A percentile compares a stretch with the other conserved stretches of the same genome.
Evolutionary conservation across 176 grass and related monocot species (phyloP).

Genomic region (Aegilops sharonensis): DNA sequence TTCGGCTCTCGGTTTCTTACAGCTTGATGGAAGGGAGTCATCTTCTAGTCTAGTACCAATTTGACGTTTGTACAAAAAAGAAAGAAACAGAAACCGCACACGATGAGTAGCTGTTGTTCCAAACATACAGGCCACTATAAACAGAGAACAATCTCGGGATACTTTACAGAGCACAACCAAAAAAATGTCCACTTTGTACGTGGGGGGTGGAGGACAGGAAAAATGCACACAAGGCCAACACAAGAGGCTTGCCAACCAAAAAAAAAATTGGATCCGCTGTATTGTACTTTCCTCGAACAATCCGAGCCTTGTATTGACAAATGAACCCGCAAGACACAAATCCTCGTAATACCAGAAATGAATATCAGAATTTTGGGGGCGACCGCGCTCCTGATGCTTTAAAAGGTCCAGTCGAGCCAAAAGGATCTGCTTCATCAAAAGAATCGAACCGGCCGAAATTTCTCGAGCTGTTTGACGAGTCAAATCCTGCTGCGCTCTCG

Average conservation of each 20-base stretch:
- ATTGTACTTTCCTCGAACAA: conserved; percentile 20
- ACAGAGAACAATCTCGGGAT: neutral
- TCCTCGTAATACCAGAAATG: neutral
- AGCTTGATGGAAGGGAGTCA: neutral
- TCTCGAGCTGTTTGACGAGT: conserved; percentile 55
- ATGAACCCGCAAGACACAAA: neutral
- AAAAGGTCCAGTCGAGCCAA: conserved; percentile 87
- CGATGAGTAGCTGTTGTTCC: neutral
- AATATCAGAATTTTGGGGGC: conserved; percentile 57
- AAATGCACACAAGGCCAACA: conserved; percentile 27
- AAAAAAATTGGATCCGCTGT: neutral
- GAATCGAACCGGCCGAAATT: conserved; percentile 88
- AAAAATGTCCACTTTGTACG: conserved; percentile 28
- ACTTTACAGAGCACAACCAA: conserved; percentile 30
- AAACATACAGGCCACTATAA: conserved; percentile 34
- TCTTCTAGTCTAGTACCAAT: neutral
- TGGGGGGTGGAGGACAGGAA: conserved; percentile 14
- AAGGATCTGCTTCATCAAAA: conserved; percentile 90
- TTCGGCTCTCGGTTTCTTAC: neutral
- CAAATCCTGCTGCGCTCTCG: conserved; percentile 52
- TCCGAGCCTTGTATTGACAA: conserved; percentile 20
- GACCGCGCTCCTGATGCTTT: conserved; percentile 72
- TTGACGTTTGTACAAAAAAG: conserved; percentile 1
- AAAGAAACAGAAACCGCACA: neutral
- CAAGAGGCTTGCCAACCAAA: neutral